A percentile compares a stretch with the other conserved stretches of the same genome.
Conservation (phyloP, 73 alveolate genomes). For the Paraurostyla sp. region DNA sequence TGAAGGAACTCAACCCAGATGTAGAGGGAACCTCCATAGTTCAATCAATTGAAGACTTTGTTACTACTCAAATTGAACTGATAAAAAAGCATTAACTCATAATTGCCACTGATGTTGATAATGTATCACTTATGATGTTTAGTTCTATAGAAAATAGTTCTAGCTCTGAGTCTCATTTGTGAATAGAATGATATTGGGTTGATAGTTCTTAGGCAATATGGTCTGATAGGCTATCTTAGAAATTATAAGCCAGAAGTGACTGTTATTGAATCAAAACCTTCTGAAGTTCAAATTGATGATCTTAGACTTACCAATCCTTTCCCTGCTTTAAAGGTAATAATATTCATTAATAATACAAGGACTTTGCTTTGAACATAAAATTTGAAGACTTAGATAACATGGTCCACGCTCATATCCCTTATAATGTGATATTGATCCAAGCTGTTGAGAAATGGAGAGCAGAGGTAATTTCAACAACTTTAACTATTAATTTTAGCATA, state of each 20-base stretch:
- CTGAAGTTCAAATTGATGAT: conserved; percentile 84
- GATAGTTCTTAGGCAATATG: conserved; percentile 87
- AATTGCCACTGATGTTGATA: conserved; percentile 69
- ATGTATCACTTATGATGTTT: not conserved
- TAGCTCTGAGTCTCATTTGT: conserved; percentile 27
- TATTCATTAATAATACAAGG: not conserved
- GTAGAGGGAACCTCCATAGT: conserved; percentile 63
- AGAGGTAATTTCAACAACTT: not conserved
- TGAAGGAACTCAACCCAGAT: conserved; percentile 94
- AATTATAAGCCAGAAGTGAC: conserved; percentile 84
- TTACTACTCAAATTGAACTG: not conserved
- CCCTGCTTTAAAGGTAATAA: conserved; percentile 69
- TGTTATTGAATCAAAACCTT: conserved; percentile 89
- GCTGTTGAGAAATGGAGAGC: conserved; percentile 82
- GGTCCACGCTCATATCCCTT: conserved; percentile 91
- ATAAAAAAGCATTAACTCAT: conserved; percentile 61
- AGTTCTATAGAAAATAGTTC: conserved; percentile 35
- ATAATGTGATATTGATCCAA: conserved; percentile 85
- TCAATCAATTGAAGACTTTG: not conserved
- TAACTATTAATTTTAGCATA: conserved; percentile 36
- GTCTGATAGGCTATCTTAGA: conserved; percentile 90
- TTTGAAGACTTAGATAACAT: conserved; percentile 79
- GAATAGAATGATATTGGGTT: conserved; percentile 76
- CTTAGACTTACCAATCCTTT: conserved; percentile 91
- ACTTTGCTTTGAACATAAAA: conserved; percentile 77